Conservation (phyloP, 2,329 filamentous ascomycete genomes). For the Colletotrichum lindemuthianum region DNA sequence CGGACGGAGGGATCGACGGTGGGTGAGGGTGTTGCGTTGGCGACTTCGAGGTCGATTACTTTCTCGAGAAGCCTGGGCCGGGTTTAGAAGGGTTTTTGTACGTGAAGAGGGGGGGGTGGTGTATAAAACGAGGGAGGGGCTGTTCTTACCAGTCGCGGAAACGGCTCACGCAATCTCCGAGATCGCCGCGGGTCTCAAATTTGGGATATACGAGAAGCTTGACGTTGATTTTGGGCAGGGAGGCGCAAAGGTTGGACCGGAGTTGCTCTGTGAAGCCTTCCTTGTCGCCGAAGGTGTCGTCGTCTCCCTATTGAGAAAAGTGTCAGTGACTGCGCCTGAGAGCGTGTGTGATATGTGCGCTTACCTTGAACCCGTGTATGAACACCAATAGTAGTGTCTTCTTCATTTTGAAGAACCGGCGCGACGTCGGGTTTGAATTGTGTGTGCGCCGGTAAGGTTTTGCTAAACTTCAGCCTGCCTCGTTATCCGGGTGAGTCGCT, state of each 20-base stretch:
- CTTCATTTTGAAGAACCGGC: conserved; percentile 63
- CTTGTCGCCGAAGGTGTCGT: conserved; percentile 77
- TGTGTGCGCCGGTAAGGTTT: neutral
- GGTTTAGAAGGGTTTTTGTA: neutral
- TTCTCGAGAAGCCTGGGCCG: conserved; percentile 80
- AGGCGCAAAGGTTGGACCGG: conserved; percentile 68
- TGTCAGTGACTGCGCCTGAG: conserved; percentile 8
- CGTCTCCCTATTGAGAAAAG: conserved; percentile 67
- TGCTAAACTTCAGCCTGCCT: conserved; percentile 6
- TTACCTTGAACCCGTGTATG: conserved; percentile 87
- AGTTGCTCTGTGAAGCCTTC: conserved; percentile 78
- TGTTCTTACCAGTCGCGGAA: conserved; percentile 77
- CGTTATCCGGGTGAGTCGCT: neutral
- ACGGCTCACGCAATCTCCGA: conserved; percentile 74
- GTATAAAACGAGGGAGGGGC: conserved; percentile 6
- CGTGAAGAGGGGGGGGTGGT: neutral
- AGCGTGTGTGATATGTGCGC: neutral
- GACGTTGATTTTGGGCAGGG: conserved; percentile 76
- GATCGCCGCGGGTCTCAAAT: conserved; percentile 83
- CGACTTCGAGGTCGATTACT: conserved; percentile 94
- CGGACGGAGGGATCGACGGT: conserved; percentile 88
- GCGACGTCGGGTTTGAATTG: conserved; percentile 35
- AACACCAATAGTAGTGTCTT: conserved; percentile 85
- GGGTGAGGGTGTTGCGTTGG: conserved; percentile 80
- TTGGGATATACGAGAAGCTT: conserved; percentile 78